Conservation (phyloP, 2,329 filamentous ascomycete genomes). For the Cryphonectria japonica region DNA sequence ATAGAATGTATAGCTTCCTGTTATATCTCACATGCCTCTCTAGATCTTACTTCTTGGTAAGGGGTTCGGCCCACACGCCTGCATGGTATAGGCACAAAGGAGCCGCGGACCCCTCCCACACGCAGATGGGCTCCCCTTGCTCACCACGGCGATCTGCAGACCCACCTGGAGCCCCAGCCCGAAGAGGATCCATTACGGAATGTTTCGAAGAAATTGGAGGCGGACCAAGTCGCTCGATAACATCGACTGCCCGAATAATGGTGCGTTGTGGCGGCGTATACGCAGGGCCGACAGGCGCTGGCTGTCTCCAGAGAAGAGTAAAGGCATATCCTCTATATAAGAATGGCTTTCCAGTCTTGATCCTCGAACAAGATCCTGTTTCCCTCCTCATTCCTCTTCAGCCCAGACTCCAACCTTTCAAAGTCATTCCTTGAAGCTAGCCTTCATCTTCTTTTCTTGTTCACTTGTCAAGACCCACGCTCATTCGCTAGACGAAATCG, state of each 20-base stretch:
- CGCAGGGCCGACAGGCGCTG: not conserved
- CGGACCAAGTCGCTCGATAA: conserved; percentile 8
- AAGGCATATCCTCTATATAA: conserved; percentile 23
- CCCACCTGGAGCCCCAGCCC: conserved; percentile 10
- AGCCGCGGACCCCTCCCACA: too few species aligned
- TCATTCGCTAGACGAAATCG: conserved; percentile 29
- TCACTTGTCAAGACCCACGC: conserved; percentile 21
- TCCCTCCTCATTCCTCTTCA: conserved; percentile 26
- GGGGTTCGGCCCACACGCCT: not conserved
- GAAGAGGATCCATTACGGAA: conserved; percentile 15
- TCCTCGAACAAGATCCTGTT: not conserved
- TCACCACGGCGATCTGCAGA: not conserved
- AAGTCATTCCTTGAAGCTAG: conserved; percentile 30
- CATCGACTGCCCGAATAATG: not conserved
- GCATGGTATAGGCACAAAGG: not conserved
- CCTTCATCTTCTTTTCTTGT: conserved; percentile 28
- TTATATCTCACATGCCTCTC: not conserved
- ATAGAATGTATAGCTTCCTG: not conserved
- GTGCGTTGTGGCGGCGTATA: not conserved
- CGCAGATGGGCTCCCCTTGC: not conserved
- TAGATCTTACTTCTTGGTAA: not conserved
- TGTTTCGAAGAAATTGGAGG: conserved; percentile 30
- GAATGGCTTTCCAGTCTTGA: conserved; percentile 8
- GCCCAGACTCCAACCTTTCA: conserved; percentile 20
- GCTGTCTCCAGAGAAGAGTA: not conserved